Conservation (phyloP, 352 stramenopile genomes). For the Globisporangium spiculum region DNA sequence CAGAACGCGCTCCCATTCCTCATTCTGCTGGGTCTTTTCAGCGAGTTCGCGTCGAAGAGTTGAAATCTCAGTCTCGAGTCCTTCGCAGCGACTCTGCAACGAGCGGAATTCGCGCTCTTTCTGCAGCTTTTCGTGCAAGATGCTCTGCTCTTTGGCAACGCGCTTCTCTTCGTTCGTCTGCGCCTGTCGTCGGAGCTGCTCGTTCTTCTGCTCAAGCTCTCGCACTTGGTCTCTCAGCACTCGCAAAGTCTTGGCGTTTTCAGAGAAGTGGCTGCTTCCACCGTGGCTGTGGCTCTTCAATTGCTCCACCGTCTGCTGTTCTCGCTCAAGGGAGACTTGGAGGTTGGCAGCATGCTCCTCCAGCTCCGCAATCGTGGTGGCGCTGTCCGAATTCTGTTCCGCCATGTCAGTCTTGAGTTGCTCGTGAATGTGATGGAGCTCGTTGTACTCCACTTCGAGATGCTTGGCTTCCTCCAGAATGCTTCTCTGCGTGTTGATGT, state of each 20-base stretch:
- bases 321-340: constrained; percentile 55
- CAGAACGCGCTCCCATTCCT: constrained; percentile 35
- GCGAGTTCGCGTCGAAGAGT: constrained; percentile 22
- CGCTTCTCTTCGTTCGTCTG: constrained; percentile 36
- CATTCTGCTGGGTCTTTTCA: constrained; percentile 18
- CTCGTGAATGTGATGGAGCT: constrained; percentile 35
- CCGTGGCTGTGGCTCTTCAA: constrained; percentile 36
- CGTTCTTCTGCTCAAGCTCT: constrained; percentile 33
- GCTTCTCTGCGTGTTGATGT: constrained; percentile 19
- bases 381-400: constrained; percentile 31
- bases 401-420: constrained; percentile 34
- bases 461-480: constrained; percentile 19
- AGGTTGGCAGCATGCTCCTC: constrained; percentile 57
- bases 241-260: constrained; percentile 19
- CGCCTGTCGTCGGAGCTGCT: constrained; percentile 32
- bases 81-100: constrained; percentile 30
- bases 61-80: constrained; percentile 25
- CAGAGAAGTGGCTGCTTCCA: constrained; percentile 27
- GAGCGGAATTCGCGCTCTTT: constrained; percentile 45
- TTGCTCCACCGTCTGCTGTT: constrained; percentile 46
- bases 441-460: constrained; percentile 25
- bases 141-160: constrained; percentile 38
- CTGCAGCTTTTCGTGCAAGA: constrained; percentile 51
- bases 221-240: constrained; percentile 21
- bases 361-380: constrained; percentile 29